phyloP scores from a whole-genome alignment of 257 asterid species.

The Lycium barbarum region DNA sequence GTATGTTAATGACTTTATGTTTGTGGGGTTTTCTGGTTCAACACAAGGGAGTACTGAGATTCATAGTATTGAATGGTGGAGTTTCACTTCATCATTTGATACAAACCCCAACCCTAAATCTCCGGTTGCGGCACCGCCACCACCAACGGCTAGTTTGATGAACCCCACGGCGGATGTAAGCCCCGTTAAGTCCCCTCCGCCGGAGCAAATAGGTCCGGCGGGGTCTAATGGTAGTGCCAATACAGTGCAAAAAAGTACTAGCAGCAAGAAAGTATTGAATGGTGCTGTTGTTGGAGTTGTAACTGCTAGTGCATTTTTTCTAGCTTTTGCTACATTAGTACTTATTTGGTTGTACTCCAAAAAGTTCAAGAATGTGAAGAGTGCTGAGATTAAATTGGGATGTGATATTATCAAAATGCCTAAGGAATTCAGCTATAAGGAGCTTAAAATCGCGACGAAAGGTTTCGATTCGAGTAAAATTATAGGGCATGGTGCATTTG shows the following conservation, averaged over 20 bases:
- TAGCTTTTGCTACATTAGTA: conserved; percentile 55
- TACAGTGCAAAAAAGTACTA: conserved; percentile 37
- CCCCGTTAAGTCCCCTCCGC: conserved; percentile 46
- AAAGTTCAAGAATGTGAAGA: conserved; percentile 50
- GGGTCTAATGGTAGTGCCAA: conserved; percentile 30
- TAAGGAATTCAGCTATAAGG: conserved; percentile 28
- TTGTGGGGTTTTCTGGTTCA: conserved; percentile 78
- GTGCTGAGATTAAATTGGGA: conserved; percentile 47
- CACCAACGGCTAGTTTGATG: conserved; percentile 50
- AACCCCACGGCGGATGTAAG: conserved; percentile 52
- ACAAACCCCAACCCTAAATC: conserved; percentile 51
- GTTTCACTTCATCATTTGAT: conserved; percentile 70
- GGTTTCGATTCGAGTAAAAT: conserved; percentile 26
- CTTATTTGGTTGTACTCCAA: conserved; percentile 60
- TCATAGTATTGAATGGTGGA: conserved; percentile 83
- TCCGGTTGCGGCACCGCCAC: conserved; percentile 50
- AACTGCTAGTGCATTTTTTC: conserved; percentile 73
- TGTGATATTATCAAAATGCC: conserved; percentile 62
- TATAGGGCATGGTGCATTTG: conserved; percentile 34
- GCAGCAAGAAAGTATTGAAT: conserved; percentile 8
- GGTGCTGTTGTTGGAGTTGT: conserved; percentile 83
- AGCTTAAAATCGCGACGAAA: conserved; percentile 28
- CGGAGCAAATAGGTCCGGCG: conserved; percentile 40
- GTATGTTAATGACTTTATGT: conserved; percentile 65
- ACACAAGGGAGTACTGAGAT: conserved; percentile 89